Evolutionary conservation across 805 yeast genomes (phyloP), one percentile per base, ranked within the genome.

Genomic region (Starmera quercuum): DNA sequence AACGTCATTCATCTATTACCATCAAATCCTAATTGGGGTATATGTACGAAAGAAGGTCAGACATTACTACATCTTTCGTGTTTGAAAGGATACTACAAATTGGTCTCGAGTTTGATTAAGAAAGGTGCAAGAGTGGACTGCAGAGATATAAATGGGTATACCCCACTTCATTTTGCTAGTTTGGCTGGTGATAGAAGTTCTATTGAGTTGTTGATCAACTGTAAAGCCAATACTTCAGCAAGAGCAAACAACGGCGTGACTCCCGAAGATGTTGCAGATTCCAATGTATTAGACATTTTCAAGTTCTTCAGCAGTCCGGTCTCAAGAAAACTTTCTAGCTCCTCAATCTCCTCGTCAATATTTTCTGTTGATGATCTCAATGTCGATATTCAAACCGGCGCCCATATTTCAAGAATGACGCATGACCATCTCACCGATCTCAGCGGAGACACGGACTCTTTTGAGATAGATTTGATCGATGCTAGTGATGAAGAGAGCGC

Each of bases 81-180:
- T 9, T 54, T 83, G 38, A 77, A 80, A 50, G 90, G 90, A 15
- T 83, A 84, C 47, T 55, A 61, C 27, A 66, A 70, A 22, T 65
- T 92, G 35, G 72, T 75, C 13, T 61, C 71, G 17, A 78, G 78
- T 19, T 66, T 92, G 48, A 61, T 88, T 4, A 75, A 69, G 32
- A 74, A 61, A 26, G 80, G 78, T 25, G 79, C 86, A 38, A 73
- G 80, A 47, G 67, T 80, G 29, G 88, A 85, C 55, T 64, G 68
- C 30, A 74, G 72, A 47, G 98, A 92, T 54, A 66, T 70, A 28
- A 83, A 79, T 51, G 96, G 95, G 2, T 73, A 74, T 41, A 80
- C 96, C 0, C 95, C 98, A 5, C 63, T 92, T 37, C 95, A 88
- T 55, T 78, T 83, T 51, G 95, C 97, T 0, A 73, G 86, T 21